Evolutionary conservation across 1,284 basidiomycete genomes (phyloP).

Genomic region (Heliocybe sulcata): DNA sequence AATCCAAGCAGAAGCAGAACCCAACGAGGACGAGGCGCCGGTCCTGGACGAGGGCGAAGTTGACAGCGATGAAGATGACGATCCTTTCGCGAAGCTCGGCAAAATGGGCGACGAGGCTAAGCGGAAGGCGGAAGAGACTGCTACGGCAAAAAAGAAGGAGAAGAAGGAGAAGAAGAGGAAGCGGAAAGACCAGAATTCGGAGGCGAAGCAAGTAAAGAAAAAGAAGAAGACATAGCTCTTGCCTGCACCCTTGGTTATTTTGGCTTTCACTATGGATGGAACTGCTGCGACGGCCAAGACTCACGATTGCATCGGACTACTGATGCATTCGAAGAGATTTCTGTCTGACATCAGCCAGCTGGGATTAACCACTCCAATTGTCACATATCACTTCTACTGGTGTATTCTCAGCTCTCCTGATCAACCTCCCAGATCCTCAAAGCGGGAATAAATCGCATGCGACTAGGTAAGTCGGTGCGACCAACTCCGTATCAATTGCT

Average conservation of each 20-base stretch:
- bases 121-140: conserved; percentile 17
- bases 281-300: no score
- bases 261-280: not conserved
- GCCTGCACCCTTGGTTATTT: not conserved
- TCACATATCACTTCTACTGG: no score
- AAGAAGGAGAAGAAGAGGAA: conserved; percentile 15
- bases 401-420: no score
- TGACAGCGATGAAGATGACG: conserved; percentile 27
- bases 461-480: no score
- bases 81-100: conserved; percentile 33
- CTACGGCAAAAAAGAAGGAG: conserved; percentile 24
- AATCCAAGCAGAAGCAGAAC: conserved; percentile 4
- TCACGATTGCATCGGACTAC: no score
- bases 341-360: no score
- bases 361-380: no score
- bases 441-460: no score
- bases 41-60: conserved; percentile 19
- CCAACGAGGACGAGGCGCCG: conserved; percentile 10
- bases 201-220: conserved; percentile 12
- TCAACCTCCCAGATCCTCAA: no score
- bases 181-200: conserved; percentile 6
- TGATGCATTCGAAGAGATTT: no score
- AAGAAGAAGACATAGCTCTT: not conserved
- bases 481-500: no score
- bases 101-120: conserved; percentile 22